phyloP scores from a whole-genome alignment of 768 basidiomycete species.

The Tubosaeta sp. region DNA sequence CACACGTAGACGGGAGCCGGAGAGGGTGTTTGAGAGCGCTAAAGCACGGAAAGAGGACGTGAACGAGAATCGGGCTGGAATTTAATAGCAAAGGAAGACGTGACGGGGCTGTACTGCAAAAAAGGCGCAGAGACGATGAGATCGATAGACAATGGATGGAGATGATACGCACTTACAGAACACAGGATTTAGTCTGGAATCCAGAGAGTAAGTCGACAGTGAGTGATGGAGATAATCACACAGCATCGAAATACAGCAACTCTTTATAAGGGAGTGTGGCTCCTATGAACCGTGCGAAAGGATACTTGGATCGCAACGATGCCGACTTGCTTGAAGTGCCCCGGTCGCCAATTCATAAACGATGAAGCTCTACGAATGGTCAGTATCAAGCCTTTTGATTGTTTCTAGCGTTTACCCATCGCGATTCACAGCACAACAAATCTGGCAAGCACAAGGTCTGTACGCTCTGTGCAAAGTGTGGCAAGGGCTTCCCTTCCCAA shows the following conservation, averaged over 20 bases:
- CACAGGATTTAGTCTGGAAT: too few relatives aligned
- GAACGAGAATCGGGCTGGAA: not conserved
- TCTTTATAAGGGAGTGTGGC: too few relatives aligned
- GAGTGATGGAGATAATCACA: too few relatives aligned
- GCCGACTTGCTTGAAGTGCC: slow-evolving; percentile 17
- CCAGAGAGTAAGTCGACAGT: too few relatives aligned
- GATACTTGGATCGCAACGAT: slow-evolving; percentile 2
- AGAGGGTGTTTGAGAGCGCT: too few relatives aligned
- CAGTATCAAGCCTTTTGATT: not conserved
- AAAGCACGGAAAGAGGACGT: not conserved
- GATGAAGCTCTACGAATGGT: slow-evolving; percentile 11
- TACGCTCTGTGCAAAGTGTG: slow-evolving; percentile 5
- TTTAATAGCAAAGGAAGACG: not conserved
- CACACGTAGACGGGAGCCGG: too few relatives aligned
- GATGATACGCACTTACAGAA: too few relatives aligned
- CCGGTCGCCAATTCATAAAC: slow-evolving; percentile 16
- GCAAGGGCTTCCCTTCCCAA: slow-evolving; percentile 1
- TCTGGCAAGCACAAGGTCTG: slow-evolving; percentile 7
- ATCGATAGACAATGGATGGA: not conserved
- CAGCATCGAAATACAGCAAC: not conserved
- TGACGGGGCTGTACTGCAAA: not conserved
- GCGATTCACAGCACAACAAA: slow-evolving; percentile 9
- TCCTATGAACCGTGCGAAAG: slow-evolving; percentile 16
- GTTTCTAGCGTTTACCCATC: not conserved
- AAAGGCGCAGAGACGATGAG: not conserved